Conservation (phyloP, 2,329 filamentous ascomycete genomes). For the Aspergillus neoniger region DNA sequence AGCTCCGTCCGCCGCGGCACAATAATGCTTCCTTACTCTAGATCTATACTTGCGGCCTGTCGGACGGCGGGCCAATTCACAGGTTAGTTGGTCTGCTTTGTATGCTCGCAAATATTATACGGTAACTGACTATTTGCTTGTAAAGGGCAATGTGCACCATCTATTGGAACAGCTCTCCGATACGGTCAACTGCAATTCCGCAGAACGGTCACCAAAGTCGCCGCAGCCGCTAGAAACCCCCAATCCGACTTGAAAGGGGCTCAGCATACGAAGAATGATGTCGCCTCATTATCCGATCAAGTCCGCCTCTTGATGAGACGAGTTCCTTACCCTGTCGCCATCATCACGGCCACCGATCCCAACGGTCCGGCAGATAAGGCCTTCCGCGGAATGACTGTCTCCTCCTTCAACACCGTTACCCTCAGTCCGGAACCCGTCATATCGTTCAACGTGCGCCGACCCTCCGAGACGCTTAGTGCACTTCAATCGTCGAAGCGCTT, state of each 20-base stretch:
- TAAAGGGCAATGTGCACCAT: neutral
- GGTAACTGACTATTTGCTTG: neutral
- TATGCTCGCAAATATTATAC: too few relatives aligned
- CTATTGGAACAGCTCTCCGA: neutral
- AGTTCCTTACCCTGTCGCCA: slow-evolving; percentile 59
- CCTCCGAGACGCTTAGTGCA: slow-evolving; percentile 58
- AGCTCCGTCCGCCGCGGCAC: slow-evolving; percentile 28
- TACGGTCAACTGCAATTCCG: slow-evolving; percentile 6
- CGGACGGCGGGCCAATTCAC: slow-evolving; percentile 13
- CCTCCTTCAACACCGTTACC: slow-evolving; percentile 62
- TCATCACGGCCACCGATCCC: slow-evolving; percentile 53
- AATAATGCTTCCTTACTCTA: slow-evolving; percentile 36
- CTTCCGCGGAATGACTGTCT: slow-evolving; percentile 59
- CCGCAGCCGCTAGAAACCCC: neutral
- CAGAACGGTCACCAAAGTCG: slow-evolving; percentile 23
- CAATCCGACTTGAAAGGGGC: slow-evolving; percentile 1
- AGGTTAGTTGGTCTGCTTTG: neutral
- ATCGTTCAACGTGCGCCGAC: slow-evolving; percentile 62
- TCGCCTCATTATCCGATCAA: slow-evolving; percentile 31
- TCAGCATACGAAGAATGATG: neutral
- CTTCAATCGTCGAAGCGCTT: slow-evolving; percentile 51
- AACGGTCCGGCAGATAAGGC: slow-evolving; percentile 13
- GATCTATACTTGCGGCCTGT: slow-evolving; percentile 22
- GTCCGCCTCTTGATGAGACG: slow-evolving; percentile 54
- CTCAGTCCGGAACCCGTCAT: slow-evolving; percentile 58